Percentiles rank a stretch among this genome's conserved stretches.
Evolutionary conservation across 176 grass and related monocot species (phyloP).

Genomic region (Bolboschoenus planiculmis): DNA sequence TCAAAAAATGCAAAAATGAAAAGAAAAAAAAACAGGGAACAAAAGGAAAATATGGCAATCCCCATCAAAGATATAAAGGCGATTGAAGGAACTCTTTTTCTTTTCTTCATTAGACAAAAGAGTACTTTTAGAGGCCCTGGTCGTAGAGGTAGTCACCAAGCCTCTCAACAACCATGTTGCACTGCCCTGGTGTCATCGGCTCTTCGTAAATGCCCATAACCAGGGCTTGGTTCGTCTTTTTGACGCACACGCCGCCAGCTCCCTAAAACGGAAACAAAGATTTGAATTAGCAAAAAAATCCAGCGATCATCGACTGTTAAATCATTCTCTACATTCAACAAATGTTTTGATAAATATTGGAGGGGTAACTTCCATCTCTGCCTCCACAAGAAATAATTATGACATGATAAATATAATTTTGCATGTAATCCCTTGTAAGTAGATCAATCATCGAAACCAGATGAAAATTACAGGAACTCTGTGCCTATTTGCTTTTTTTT

Average conservation of each 20-base stretch:
- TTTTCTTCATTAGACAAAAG: not conserved
- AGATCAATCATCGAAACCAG: not conserved
- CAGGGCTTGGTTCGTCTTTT: conserved; percentile 75
- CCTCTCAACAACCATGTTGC: conserved; percentile 95
- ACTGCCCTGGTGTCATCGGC: conserved; percentile 84
- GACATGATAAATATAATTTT: not conserved
- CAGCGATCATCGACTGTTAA: not conserved
- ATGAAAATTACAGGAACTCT: not conserved
- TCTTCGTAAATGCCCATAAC: conserved; percentile 85
- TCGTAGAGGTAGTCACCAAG: conserved; percentile 86
- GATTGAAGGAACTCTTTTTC: not conserved
- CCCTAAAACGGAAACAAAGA: conserved; percentile 33
- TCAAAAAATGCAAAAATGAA: not conserved
- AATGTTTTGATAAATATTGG: not conserved
- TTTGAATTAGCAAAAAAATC: not conserved
- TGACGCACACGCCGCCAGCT: conserved; percentile 66
- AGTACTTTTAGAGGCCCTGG: conserved; percentile 47
- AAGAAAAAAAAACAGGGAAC: not conserved
- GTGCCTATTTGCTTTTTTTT: not conserved
- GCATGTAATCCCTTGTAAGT: not conserved
- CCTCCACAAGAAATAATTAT: too few relatives aligned
- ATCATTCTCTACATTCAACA: not conserved
- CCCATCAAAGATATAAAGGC: not conserved
- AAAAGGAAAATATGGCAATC: not conserved
- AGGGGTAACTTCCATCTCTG: too few relatives aligned